phyloP scores from a whole-genome alignment of 2,329 filamentous ascomycete species.

The Colletotrichum destructivum region DNA sequence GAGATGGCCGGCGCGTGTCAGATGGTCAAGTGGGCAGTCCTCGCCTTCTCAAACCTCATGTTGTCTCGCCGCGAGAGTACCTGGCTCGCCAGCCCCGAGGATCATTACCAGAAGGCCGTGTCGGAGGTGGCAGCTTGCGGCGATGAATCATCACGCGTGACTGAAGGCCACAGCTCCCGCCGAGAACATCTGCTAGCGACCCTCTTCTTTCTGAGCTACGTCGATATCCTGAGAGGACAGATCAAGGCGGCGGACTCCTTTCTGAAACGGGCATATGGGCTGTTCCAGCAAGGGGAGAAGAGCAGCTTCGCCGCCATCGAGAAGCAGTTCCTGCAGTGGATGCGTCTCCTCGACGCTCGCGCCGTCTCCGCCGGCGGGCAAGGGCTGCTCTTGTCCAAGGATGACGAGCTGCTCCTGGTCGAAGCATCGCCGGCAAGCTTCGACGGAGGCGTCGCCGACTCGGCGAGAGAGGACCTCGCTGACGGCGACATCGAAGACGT shows the following conservation, averaged over 20 bases:
- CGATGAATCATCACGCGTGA: constrained; percentile 31
- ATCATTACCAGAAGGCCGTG: constrained; percentile 56
- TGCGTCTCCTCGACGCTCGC: constrained; percentile 68
- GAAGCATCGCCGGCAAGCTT: constrained; percentile 60
- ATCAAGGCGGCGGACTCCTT: constrained; percentile 64
- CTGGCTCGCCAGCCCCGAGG: constrained; percentile 50
- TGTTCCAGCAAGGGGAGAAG: constrained; percentile 61
- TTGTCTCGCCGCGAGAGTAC: constrained; percentile 54
- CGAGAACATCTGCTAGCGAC: constrained; percentile 64
- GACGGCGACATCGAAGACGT: constrained; percentile 63
- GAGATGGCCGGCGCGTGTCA: constrained; percentile 62
- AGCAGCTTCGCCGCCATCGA: constrained; percentile 56
- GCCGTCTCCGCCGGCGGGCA: constrained; percentile 71
- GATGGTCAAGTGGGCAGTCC: constrained; percentile 64
- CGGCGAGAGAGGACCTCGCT: constrained; percentile 38
- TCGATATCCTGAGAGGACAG: constrained; percentile 62
- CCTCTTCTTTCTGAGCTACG: constrained; percentile 69
- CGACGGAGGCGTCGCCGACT: constrained; percentile 49
- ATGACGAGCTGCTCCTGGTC: constrained; percentile 62
- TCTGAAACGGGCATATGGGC: constrained; percentile 63
- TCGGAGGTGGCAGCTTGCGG: constrained; percentile 49
- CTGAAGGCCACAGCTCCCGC: constrained; percentile 46
- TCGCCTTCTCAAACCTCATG: constrained; percentile 66
- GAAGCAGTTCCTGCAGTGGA: constrained; percentile 67
- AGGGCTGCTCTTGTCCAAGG: constrained; percentile 65